phyloP scores from a whole-genome alignment of 257 asterid species.

The Mentha longifolia region DNA sequence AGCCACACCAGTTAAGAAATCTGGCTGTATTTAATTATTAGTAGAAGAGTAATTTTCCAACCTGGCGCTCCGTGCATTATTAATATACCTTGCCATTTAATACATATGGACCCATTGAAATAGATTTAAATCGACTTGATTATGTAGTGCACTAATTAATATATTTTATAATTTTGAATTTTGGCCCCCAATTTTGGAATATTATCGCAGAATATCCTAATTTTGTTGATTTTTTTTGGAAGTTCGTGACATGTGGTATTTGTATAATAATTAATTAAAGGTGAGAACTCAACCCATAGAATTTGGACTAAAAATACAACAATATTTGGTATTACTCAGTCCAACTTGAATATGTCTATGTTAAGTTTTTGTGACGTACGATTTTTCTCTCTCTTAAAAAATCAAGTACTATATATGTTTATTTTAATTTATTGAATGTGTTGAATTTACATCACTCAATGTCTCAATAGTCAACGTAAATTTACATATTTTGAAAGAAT shows the following conservation, averaged over 20 bases:
- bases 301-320: neutral
- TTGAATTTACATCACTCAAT: neutral
- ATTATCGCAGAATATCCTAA: neutral
- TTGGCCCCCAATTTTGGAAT: slow-evolving; percentile 5
- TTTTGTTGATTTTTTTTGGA: neutral
- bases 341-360: neutral
- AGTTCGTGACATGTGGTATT: neutral
- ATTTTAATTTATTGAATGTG: neutral
- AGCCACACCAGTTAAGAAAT: neutral
- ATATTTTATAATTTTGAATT: neutral
- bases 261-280: neutral
- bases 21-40: slow-evolving; percentile 2
- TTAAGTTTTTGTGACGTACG: neutral
- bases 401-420: too few relatives aligned
- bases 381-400: neutral
- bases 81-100: neutral
- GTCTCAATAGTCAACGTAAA: neutral
- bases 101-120: slow-evolving; percentile 6
- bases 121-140: neutral
- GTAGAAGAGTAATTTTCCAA: slow-evolving; percentile 5
- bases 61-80: slow-evolving; percentile 1
- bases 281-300: neutral
- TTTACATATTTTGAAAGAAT: neutral
- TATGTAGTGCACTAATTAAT: neutral
- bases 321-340: neutral